Conservation (phyloP, 2,329 filamentous ascomycete species). For the Talaromyces sp. region DNA sequence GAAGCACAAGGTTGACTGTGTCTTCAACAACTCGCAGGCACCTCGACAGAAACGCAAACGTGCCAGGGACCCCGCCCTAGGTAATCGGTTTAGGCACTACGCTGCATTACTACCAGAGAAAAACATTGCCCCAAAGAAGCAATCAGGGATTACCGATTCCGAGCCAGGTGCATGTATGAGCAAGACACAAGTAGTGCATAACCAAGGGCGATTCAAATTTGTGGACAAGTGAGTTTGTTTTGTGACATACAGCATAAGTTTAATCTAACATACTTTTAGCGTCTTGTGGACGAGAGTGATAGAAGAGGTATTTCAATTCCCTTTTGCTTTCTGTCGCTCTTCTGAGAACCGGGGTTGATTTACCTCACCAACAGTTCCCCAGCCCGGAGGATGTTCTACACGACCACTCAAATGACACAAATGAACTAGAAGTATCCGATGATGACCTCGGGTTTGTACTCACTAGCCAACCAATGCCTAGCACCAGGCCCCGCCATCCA, state of each 20-base stretch:
- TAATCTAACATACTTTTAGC: not conserved
- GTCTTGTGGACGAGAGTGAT: not conserved
- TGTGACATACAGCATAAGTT: not conserved
- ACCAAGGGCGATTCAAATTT: not conserved
- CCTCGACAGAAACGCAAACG: not conserved
- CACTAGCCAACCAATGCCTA: constrained; percentile 4
- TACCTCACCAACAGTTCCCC: not conserved
- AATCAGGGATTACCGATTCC: not conserved
- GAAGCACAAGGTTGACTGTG: not conserved
- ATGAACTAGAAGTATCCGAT: not conserved
- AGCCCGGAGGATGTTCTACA: not conserved
- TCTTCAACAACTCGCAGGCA: not conserved
- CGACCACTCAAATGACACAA: constrained; percentile 2
- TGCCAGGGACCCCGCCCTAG: not conserved
- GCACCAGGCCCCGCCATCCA: constrained; percentile 44
- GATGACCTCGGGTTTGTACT: not conserved
- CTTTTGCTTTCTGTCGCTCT: not conserved
- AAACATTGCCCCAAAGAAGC: not conserved
- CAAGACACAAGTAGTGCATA: not conserved
- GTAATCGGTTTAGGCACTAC: not conserved
- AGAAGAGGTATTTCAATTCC: not conserved
- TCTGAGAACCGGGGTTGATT: not conserved
- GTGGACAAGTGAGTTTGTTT: not conserved
- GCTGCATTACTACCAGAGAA: not conserved
- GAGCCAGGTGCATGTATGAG: not conserved